These are phyloP conservation scores for Starmerella vaccinii DNA, from an alignment of 805 yeast genomes.

Conservation along the genomic window DNA sequence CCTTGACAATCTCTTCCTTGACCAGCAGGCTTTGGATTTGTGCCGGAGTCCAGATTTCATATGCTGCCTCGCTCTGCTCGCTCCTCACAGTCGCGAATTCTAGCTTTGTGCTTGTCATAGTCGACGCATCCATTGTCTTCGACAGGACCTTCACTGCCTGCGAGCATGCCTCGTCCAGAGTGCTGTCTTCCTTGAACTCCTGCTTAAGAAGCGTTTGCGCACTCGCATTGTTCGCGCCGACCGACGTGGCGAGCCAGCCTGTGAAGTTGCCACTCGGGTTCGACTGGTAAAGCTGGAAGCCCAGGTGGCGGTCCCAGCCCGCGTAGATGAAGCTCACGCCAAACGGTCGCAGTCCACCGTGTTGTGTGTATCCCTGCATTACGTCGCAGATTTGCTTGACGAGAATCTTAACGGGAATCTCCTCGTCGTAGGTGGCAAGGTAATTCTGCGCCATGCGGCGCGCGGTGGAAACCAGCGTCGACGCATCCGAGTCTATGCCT, in stretches of 20 bases:
- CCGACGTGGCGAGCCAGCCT: slow-evolving; percentile 97
- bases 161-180: slow-evolving; percentile 59
- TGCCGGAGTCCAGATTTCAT: slow-evolving; percentile 67
- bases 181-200: slow-evolving; percentile 79
- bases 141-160: slow-evolving; percentile 84
- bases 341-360: slow-evolving; percentile 96
- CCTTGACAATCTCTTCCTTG: slow-evolving; percentile 36
- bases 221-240: slow-evolving; percentile 92
- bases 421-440: slow-evolving; percentile 77
- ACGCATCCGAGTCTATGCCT: slow-evolving; percentile 96
- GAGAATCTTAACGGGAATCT: slow-evolving; percentile 83
- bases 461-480: slow-evolving; percentile 78
- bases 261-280: slow-evolving; percentile 97
- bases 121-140: slow-evolving; percentile 85
- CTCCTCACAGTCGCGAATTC: slow-evolving; percentile 65
- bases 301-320: slow-evolving; percentile 82
- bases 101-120: slow-evolving; percentile 75
- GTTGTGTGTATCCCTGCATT: slow-evolving; percentile 97
- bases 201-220: slow-evolving; percentile 93
- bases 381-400: slow-evolving; percentile 84
- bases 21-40: slow-evolving; percentile 68
- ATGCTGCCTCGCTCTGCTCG: slow-evolving; percentile 38
- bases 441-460: slow-evolving; percentile 75
- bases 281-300: slow-evolving; percentile 85
- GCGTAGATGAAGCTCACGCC: slow-evolving; percentile 96